Conservation (phyloP, 1,284 basidiomycete species). For the Papiliotrema laurentii region DNA sequence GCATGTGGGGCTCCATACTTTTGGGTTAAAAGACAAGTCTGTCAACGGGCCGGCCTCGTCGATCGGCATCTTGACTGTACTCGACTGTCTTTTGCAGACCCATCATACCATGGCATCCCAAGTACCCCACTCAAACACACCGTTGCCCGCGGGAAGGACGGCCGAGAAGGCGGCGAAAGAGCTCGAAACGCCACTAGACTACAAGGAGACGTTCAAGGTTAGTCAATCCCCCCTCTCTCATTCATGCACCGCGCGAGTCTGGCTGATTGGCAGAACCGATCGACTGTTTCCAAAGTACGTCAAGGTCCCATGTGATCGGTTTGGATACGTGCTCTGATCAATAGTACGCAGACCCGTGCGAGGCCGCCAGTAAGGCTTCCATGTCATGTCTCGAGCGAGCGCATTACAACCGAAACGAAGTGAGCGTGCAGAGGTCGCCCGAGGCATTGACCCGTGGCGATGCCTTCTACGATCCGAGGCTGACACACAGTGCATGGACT, state of each 20-base stretch:
- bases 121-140: slow-evolving; percentile 41
- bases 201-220: slow-evolving; percentile 40
- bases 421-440: slow-evolving; percentile 23
- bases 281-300: slow-evolving; percentile 32
- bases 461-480: neutral
- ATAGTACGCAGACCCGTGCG: slow-evolving; percentile 46
- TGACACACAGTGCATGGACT: slow-evolving; percentile 40
- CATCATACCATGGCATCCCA: slow-evolving; percentile 40
- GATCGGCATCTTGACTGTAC: too few species aligned
- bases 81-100: too few species aligned
- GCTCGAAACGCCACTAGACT: slow-evolving; percentile 42
- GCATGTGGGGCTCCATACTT: too few species aligned
- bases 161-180: slow-evolving; percentile 31
- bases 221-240: slow-evolving; percentile 6
- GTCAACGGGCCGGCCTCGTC: too few species aligned
- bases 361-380: slow-evolving; percentile 42
- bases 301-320: slow-evolving; percentile 1
- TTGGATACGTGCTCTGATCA: slow-evolving; percentile 5
- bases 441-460: neutral
- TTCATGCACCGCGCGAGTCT: slow-evolving; percentile 7
- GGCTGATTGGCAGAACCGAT: slow-evolving; percentile 15
- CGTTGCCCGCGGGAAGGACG: slow-evolving; percentile 26
- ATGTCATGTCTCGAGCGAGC: slow-evolving; percentile 45
- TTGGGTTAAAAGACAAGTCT: too few species aligned
- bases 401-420: slow-evolving; percentile 47